Conservation (phyloP, 768 basidiomycete genomes). For the Phanerochaete carnosa region DNA sequence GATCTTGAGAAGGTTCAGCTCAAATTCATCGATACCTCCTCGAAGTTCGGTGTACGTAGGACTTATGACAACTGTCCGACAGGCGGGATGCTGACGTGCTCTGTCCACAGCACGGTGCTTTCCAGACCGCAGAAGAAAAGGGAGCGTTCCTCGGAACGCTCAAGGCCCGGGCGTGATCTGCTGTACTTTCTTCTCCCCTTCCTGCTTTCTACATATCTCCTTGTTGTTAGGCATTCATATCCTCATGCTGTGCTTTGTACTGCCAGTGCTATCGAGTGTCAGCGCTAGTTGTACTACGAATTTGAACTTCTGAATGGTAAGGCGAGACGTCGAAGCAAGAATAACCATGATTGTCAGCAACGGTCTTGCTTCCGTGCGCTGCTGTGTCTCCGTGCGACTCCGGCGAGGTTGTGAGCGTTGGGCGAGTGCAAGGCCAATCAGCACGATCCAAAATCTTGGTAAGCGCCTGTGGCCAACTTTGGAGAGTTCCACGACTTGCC, state of each 20-base stretch:
- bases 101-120: conserved; percentile 74
- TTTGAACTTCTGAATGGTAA: background rate
- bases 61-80: background rate
- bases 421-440: background rate
- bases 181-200: conserved; percentile 32
- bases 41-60: conserved; percentile 87
- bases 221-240: conserved; percentile 34
- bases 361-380: background rate
- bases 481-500: background rate
- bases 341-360: background rate
- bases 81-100: background rate
- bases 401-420: background rate
- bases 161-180: conserved; percentile 70
- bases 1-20: conserved; percentile 97
- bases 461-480: conserved; percentile 3
- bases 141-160: conserved; percentile 89
- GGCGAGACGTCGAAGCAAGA: background rate
- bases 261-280: conserved; percentile 27
- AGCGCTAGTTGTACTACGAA: conserved; percentile 11
- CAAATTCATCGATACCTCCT: conserved; percentile 98
- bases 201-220: conserved; percentile 28
- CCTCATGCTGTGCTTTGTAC: conserved; percentile 37
- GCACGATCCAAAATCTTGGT: background rate
- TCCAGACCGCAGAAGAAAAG: conserved; percentile 98
- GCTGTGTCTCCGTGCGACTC: background rate